Evolutionary conservation across 1,284 basidiomycete species (phyloP), one percentile per base, ranked within the genome.

Genomic region (Moniliophthora roreri): DNA sequence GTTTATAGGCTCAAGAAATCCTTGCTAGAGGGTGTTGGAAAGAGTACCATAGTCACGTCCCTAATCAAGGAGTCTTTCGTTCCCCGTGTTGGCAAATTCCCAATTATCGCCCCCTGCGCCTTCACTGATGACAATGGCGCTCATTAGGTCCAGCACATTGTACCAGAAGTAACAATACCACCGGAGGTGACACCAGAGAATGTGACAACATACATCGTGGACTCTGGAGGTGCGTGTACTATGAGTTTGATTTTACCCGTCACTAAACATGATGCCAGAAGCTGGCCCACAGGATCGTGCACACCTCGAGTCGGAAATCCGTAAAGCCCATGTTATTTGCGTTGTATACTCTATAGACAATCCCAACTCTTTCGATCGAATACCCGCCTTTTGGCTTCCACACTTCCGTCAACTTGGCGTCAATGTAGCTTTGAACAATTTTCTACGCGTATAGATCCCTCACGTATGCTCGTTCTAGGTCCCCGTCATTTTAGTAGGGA

Each of bases 301-400:
- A 45, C 94, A 97, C 67, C 84, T 99, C 42, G 93, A 98, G 65
- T 88, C 91, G 24, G 95, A 98, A 77, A 91, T 98, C 55, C 87
- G 95, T 50, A 92, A 97, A 66, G 95, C 95, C 16, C 94, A 98
- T 74, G 97, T 98, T 65, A 98, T 99, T 58, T 97, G 93, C 66
- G 88, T 99, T 52, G 96, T 99, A 48, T 97, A 99, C 69, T 89
- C 93, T 28, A 95, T 98, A 65, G 93, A 96, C 71, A 93, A 95
- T 63, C 89, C 95, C 16, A 89, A 90, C 61, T 95, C 94, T 15
- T 98, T 99, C 70, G 94, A 98, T 72, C 88, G 96, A 53, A 95
- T 99, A 70, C 93, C 95, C 26, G 89, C 95, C n/a, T 98, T 94
- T 70, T 99, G 96, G 96, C 78, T 99, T 51, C 96, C 96, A n/a